Percentiles rank a stretch among this genome's conserved stretches.
Conservation (phyloP, 371 early-diverging fungal species). For the Dinochytrium kinnereticum region DNA sequence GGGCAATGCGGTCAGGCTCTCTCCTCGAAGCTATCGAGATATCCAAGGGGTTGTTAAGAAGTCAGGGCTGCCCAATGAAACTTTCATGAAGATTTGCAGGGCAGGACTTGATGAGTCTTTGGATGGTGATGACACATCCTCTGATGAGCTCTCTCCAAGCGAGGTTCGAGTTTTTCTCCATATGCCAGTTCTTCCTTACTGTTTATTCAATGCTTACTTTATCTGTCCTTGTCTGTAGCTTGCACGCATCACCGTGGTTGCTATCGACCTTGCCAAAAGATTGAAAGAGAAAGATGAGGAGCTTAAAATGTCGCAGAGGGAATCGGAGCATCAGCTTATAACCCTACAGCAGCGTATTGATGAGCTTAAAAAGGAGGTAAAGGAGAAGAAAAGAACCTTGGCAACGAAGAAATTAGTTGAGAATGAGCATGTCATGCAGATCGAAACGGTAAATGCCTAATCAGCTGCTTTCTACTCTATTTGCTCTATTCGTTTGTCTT, state of each 20-base stretch:
- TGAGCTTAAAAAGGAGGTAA: not conserved
- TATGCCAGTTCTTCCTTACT: not conserved
- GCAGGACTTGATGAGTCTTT: not conserved
- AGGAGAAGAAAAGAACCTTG: not conserved
- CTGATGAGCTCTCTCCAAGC: not conserved
- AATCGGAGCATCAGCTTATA: not conserved
- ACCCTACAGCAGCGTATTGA: not conserved
- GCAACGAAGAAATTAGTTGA: not conserved
- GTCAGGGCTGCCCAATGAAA: not conserved
- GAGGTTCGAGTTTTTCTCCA: not conserved
- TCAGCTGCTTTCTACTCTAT: no score
- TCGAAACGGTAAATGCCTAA: no score
- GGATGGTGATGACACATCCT: not conserved
- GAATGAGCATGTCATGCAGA: not conserved
- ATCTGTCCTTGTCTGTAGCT: not conserved
- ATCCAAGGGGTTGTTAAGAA: not conserved
- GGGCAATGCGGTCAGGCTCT: not conserved
- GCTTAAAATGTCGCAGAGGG: not conserved
- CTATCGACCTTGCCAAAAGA: not conserved
- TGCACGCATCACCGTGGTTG: not conserved
- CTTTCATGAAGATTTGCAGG: not conserved
- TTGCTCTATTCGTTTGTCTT: no score
- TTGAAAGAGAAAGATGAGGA: not conserved
- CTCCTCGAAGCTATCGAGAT: not conserved
- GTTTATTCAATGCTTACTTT: not conserved